These are phyloP conservation scores for Kluyveromyces aestuarii DNA, from an alignment of 805 yeast genomes.

Conservation along the genomic window DNA sequence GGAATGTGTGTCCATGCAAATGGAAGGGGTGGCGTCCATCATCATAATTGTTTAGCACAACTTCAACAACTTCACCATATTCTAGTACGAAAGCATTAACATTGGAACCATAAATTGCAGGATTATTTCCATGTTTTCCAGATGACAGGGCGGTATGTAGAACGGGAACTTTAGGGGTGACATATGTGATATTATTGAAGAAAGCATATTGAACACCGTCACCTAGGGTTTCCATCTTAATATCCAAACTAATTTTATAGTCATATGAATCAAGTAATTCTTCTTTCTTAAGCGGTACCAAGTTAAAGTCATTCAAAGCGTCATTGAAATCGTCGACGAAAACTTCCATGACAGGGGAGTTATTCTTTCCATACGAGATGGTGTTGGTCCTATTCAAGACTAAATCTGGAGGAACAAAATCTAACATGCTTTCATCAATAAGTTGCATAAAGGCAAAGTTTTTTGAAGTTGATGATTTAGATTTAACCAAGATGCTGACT, in stretches of 20 bases:
- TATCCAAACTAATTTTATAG: conserved; percentile 46
- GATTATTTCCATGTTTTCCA: conserved; percentile 47
- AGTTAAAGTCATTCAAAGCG: conserved; percentile 28
- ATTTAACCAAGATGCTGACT: conserved; percentile 55
- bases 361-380: conserved; percentile 38
- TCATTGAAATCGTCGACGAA: conserved; percentile 15
- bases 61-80: conserved; percentile 56
- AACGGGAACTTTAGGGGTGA: conserved; percentile 64
- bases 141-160: conserved; percentile 53
- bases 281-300: conserved; percentile 35
- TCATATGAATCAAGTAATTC: conserved; percentile 52
- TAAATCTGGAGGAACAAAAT: conserved; percentile 52
- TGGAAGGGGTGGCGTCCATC: conserved; percentile 76
- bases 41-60: conserved; percentile 72
- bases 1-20: conserved; percentile 67
- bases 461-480: conserved; percentile 36
- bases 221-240: conserved; percentile 58
- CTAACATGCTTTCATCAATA: conserved; percentile 61
- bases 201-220: conserved; percentile 73
- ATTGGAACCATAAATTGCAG: conserved; percentile 63
- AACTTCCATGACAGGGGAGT: conserved; percentile 22
- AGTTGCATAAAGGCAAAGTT: conserved; percentile 56
- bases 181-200: conserved; percentile 58
- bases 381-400: conserved; percentile 46
- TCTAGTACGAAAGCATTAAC: conserved; percentile 55